These are phyloP conservation scores for Chrysosphaeria jannelii DNA, from an alignment of 2,329 filamentous ascomycete species.

Conservation along the genomic window DNA sequence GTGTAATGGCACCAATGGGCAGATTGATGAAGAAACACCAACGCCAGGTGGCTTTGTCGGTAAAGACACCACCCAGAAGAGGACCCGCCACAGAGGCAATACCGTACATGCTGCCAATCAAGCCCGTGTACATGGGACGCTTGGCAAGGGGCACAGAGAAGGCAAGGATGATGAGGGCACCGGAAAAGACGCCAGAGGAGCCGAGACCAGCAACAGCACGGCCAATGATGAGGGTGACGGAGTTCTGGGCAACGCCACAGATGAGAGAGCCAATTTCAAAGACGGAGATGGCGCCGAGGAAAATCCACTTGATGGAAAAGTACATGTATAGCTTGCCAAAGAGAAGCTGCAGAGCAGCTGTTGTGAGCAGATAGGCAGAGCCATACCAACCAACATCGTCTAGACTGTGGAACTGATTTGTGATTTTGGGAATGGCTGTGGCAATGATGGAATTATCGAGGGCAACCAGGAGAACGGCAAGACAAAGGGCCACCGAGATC, in stretches of 20 bases:
- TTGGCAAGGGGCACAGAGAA: constrained; percentile 4
- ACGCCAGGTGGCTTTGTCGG: constrained; percentile 7
- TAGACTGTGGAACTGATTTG: constrained; percentile 10
- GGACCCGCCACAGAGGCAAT: constrained; percentile 8
- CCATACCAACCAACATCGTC: constrained; percentile 15
- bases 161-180: constrained; percentile 9
- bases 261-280: constrained; percentile 11
- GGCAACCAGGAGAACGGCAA: constrained; percentile 15
- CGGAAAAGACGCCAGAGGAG: constrained; percentile 12
- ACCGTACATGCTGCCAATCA: constrained; percentile 13
- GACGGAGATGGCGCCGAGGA: constrained; percentile 8
- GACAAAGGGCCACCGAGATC: constrained; percentile 15
- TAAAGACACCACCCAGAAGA: constrained; percentile 6
- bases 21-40: constrained; percentile 10
- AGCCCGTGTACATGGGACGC: constrained; percentile 7
- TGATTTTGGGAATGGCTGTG: constrained; percentile 10
- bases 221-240: constrained; percentile 6
- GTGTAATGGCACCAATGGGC: constrained; percentile 7
- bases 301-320: constrained; percentile 10
- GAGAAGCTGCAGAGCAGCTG: constrained; percentile 8
- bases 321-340: constrained; percentile 11
- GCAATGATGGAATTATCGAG: constrained; percentile 10
- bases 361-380: constrained; percentile 10
- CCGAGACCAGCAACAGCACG: constrained; percentile 7
- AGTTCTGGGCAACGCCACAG: constrained; percentile 7